Evolutionary conservation across 169 alveolate genomes (phyloP), one percentile per base, ranked within the genome.

Genomic region (Neospora caninum): DNA sequence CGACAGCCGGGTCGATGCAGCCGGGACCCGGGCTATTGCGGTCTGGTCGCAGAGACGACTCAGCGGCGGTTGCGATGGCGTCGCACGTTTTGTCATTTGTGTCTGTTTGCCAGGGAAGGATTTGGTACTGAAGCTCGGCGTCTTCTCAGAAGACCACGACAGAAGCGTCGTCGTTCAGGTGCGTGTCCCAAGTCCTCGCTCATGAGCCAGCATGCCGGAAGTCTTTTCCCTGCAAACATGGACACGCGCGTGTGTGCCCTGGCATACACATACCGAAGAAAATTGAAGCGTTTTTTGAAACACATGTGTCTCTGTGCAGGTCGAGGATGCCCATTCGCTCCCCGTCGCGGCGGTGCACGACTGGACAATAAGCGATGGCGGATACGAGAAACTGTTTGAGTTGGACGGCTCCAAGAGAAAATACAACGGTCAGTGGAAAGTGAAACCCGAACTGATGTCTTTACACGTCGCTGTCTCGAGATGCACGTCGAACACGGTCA

Each of bases 101-200:
- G 39, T n/a, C 7, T 58, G n/a, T n/a, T n/a, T n/a, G n/a, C 31
- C 88, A 92, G 94, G 94, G 31, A 86, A 69, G 86, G 78, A 92
- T 43, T 18, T 92, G 92, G 87, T 92, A 43, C 9, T 92, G 80
- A 92, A 92, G 49, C 91, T 92, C 54, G 94, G 94, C 87, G 36
- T 67, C 73, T 92, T 92, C 88, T n/a, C 88, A 0, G 94, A 92
- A n/a, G 94, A 92, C 78, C 94, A 64, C 87, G 82, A 80, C 25
- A 67, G 94, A 70, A 80, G 53, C 92, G 49, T 92, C 80, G 38
- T 73, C 73, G 78, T 92, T 38, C 87, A 78, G 86, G 94, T 92
- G 39, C 9, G 94, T 4, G 4, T 49, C 13, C 58, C 58, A 13
- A 7, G 4, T 49, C 58, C 58, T 49, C 58, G 58, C 58, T 49